A percentile compares a stretch with the other conserved stretches of the same genome.
phyloP scores from a whole-genome alignment of 495 filamentous ascomycete genomes.

The Cetradonia linearis region DNA sequence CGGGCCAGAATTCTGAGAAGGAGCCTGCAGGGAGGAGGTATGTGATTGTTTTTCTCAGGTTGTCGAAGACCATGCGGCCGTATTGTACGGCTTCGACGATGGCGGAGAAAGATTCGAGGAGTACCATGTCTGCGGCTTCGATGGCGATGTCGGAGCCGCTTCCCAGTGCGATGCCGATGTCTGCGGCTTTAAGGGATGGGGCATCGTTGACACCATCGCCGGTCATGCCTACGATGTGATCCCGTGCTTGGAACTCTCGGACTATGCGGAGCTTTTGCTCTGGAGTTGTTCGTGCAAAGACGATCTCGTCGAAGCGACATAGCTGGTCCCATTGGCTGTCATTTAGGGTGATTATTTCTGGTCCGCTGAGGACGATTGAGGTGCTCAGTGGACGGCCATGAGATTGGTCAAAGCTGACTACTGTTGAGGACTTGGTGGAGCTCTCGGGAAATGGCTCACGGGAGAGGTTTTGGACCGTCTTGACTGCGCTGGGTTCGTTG shows the following conservation, averaged over 20 bases:
- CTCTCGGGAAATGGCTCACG: not conserved
- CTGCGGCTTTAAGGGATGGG: slow-evolving; percentile 52
- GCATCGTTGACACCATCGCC: slow-evolving; percentile 66
- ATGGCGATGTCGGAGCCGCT: slow-evolving; percentile 47
- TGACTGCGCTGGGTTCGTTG: slow-evolving; percentile 29
- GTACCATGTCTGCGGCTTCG: slow-evolving; percentile 53
- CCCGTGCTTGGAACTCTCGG: slow-evolving; percentile 41
- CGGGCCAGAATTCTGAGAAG: slow-evolving; percentile 62
- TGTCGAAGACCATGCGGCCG: slow-evolving; percentile 44
- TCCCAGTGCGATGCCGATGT: slow-evolving; percentile 60
- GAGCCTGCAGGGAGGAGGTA: slow-evolving; percentile 53
- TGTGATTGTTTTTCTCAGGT: slow-evolving; percentile 12
- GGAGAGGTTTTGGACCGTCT: slow-evolving; percentile 30
- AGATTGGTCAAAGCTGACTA: slow-evolving; percentile 20
- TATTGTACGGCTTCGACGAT: slow-evolving; percentile 59
- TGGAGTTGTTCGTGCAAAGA: slow-evolving; percentile 61
- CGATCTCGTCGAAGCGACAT: slow-evolving; percentile 51
- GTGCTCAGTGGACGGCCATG: slow-evolving; percentile 17
- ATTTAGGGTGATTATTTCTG: slow-evolving; percentile 50
- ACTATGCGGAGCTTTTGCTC: slow-evolving; percentile 72
- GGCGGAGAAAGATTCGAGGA: slow-evolving; percentile 50
- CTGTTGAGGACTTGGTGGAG: not conserved
- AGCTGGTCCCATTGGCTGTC: slow-evolving; percentile 48
- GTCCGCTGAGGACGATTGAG: slow-evolving; percentile 45
- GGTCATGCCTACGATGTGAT: slow-evolving; percentile 31